Base-by-base conservation (phyloP, 352 stramenopile species). In the Phytophthora aleatoria region DNA sequence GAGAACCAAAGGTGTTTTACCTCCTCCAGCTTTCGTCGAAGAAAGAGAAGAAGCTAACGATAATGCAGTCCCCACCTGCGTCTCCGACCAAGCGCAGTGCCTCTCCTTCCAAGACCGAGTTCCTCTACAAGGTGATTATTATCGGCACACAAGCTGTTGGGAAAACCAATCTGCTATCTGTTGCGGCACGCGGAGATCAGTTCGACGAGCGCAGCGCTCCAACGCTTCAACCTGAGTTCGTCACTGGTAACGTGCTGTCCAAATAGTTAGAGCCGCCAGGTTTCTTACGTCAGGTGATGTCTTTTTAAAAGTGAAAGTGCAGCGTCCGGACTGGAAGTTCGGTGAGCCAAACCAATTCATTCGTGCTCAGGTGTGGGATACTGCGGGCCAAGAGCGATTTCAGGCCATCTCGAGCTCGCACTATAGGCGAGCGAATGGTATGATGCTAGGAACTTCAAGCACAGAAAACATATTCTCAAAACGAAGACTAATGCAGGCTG, bases 331-430 rank as follows among this genome's bases (percentile, higher is more conserved):
- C 62, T 90, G 79, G 81, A 90, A 89, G 45, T 86, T 83, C 38
- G 81, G 79, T 12, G 61, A 89, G 52, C 74, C 77, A 24, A 80
- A 89, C 60, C 79, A 88, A 59, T 87, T 87, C 42, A 48, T 48
- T n/a, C 42, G 42, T 12, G 79, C 83, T 1, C 81, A 92, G 41
- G 77, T 92, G 15, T 90, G 83, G 79, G 83, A 92, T 51, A 90
- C 81, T 0, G 79, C 75, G 2, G 81, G 83, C 7, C 83, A 92
- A 57, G 83, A 92, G 60, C 73, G 81, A 43, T 90, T 83, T 69
- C 81, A 90, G 43, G 81, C 81, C 20, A 48, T 48, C 42, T 48
- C 42, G 3, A 48, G 42, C n/a, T 48, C 42, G 16, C 42, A 48
- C 20, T 48, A 48, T 30, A 13, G 42, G 20, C 42, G 42, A 48